These are phyloP conservation scores for Sanghuangporus sanghuang DNA, from an alignment of 1,284 basidiomycete genomes.

Conservation along the genomic window DNA sequence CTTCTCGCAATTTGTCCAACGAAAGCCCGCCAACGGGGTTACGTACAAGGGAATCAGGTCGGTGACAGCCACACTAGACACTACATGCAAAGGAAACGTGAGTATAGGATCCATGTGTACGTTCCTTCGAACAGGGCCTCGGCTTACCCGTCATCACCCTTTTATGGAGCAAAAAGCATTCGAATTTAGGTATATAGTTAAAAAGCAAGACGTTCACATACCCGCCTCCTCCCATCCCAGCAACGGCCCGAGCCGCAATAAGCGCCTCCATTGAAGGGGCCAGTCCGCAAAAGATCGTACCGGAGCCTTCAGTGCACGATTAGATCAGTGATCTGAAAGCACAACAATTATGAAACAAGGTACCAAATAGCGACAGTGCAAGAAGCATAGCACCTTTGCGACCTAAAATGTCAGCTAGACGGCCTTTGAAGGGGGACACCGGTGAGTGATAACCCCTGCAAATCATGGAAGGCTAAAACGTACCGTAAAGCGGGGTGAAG, in stretches of 20 bases:
- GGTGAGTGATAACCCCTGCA: slow-evolving; percentile 17
- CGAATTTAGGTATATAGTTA: slow-evolving; percentile 2
- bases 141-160: slow-evolving; percentile 76
- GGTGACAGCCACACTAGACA: slow-evolving; percentile 70
- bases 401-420: slow-evolving; percentile 83
- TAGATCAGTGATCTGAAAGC: slow-evolving; percentile 20
- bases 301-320: slow-evolving; percentile 47
- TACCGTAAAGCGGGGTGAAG: slow-evolving; percentile 86
- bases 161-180: slow-evolving; percentile 16
- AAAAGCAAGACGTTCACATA: slow-evolving; percentile 33
- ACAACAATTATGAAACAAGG: slow-evolving; percentile 18
- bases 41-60: slow-evolving; percentile 80
- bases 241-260: slow-evolving; percentile 75
- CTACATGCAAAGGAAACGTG: slow-evolving; percentile 34
- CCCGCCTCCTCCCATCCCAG: slow-evolving; percentile 90
- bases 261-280: slow-evolving; percentile 82
- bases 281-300: slow-evolving; percentile 78
- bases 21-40: slow-evolving; percentile 11
- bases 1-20: not conserved
- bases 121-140: slow-evolving; percentile 20
- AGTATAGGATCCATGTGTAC: slow-evolving; percentile 5
- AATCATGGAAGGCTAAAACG: slow-evolving; percentile 23
- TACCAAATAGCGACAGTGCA: slow-evolving; percentile 77
- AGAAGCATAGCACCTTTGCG: slow-evolving; percentile 81
- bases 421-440: slow-evolving; percentile 45